phyloP scores from a whole-genome alignment of 2,329 filamentous ascomycete species.

The Dactylellina drechsleri region DNA sequence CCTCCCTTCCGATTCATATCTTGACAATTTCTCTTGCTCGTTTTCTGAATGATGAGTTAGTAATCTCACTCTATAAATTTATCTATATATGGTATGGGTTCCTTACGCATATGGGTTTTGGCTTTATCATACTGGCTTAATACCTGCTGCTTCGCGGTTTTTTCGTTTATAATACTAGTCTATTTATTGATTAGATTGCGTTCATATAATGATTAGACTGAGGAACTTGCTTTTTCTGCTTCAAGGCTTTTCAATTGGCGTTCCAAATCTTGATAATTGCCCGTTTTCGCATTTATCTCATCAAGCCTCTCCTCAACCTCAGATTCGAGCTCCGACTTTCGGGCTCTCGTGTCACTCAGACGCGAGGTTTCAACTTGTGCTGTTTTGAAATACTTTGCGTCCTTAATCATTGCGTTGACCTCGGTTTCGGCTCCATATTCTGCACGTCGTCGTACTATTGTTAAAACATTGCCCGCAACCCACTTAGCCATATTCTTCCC shows the following conservation, averaged over 20 bases:
- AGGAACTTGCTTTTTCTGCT: conserved; percentile 65
- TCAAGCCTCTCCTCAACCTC: conserved; percentile 61
- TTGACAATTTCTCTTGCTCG: conserved; percentile 40
- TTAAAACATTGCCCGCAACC: conserved; percentile 21
- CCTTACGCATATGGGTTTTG: conserved; percentile 34
- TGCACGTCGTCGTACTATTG: conserved; percentile 56
- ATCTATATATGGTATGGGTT: not conserved
- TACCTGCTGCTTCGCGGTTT: conserved; percentile 20
- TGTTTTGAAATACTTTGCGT: conserved; percentile 78
- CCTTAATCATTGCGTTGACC: conserved; percentile 72
- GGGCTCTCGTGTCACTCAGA: conserved; percentile 69
- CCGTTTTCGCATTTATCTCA: conserved; percentile 61
- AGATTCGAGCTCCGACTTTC: conserved; percentile 60
- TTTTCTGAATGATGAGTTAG: conserved; percentile 55
- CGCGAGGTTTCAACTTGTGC: conserved; percentile 73
- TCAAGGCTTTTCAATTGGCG: conserved; percentile 65
- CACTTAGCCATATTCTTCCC: conserved; percentile 30
- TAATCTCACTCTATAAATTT: not conserved
- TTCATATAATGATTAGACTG: not conserved
- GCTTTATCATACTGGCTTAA: conserved; percentile 15
- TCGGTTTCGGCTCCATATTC: conserved; percentile 82
- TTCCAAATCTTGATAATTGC: conserved; percentile 67
- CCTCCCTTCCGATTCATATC: conserved; percentile 32
- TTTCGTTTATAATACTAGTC: conserved; percentile 64
- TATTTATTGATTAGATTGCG: conserved; percentile 60